phyloP scores from a whole-genome alignment of 768 basidiomycete species.

The Trichaptum fuscoviolaceum region DNA sequence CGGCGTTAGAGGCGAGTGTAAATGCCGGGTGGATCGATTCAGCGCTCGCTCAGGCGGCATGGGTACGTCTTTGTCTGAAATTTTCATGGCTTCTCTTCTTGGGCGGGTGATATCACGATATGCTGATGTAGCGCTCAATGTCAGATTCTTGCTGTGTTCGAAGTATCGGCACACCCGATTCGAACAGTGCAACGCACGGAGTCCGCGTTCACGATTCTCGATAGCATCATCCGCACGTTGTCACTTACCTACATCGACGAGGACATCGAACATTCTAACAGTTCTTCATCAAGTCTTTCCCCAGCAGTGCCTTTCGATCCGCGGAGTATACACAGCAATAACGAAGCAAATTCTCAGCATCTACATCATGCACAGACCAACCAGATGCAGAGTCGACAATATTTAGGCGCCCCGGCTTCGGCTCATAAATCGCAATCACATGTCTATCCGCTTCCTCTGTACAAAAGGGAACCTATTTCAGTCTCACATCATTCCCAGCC shows the following conservation, averaged over 20 bases:
- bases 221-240: slow-evolving; percentile 60
- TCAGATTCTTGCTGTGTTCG: slow-evolving; percentile 67
- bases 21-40: slow-evolving; percentile 71
- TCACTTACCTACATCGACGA: slow-evolving; percentile 53
- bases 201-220: slow-evolving; percentile 57
- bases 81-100: not conserved
- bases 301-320: not conserved
- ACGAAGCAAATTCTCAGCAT: not conserved
- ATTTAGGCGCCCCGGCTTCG: not conserved
- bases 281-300: not conserved
- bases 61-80: slow-evolving; percentile 39
- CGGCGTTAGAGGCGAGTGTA: slow-evolving; percentile 64
- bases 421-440: not conserved
- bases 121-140: slow-evolving; percentile 3
- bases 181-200: slow-evolving; percentile 48
- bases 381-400: slow-evolving; percentile 1
- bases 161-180: slow-evolving; percentile 62
- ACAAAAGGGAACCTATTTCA: slow-evolving; percentile 7
- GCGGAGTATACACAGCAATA: not conserved
- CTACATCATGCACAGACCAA: not conserved
- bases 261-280: not conserved
- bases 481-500: slow-evolving; percentile 10
- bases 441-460: not conserved
- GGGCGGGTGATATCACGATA: slow-evolving; percentile 5
- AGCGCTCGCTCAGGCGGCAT: slow-evolving; percentile 68